Evolutionary conservation across 1,139 yeast genomes (phyloP).

Genomic region (Geotrichum candidum): DNA sequence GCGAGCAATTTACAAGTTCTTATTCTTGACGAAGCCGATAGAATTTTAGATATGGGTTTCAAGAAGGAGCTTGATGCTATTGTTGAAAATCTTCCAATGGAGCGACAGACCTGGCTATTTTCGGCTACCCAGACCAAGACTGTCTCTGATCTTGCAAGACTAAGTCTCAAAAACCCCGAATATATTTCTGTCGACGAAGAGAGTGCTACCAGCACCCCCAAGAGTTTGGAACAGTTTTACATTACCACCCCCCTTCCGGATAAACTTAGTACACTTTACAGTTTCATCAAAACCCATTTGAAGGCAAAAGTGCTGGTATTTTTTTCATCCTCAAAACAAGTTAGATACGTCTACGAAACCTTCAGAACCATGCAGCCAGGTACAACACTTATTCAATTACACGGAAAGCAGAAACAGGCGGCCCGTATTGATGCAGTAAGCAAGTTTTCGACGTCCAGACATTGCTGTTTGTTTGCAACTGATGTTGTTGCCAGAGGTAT

Average conservation of each 20-base stretch:
- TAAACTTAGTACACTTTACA: constrained; percentile 79
- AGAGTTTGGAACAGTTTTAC: constrained; percentile 76
- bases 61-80: constrained; percentile 82
- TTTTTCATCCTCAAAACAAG: constrained; percentile 89
- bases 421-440: constrained; percentile 85
- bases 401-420: constrained; percentile 93
- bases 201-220: constrained; percentile 62
- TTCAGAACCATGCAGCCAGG: constrained; percentile 94
- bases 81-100: constrained; percentile 65
- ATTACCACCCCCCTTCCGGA: constrained; percentile 66
- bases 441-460: constrained; percentile 78
- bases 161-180: constrained; percentile 68
- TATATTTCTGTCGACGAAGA: constrained; percentile 52
- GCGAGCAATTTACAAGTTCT: constrained; percentile 71
- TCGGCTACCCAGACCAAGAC: constrained; percentile 93
- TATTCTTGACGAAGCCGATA: constrained; percentile 92
- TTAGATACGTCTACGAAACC: constrained; percentile 85
- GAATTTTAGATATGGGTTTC: constrained; percentile 96
- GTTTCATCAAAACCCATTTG: constrained; percentile 83
- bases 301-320: constrained; percentile 82
- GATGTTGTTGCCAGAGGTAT: constrained; percentile 97
- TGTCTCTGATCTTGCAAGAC: constrained; percentile 79
- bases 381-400: constrained; percentile 81
- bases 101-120: constrained; percentile 81
- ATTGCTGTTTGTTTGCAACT: constrained; percentile 88